Percentiles rank a stretch among this genome's conserved stretches.
Evolutionary conservation across 768 basidiomycete genomes (phyloP).

Genomic region (Rickenella mellea): DNA sequence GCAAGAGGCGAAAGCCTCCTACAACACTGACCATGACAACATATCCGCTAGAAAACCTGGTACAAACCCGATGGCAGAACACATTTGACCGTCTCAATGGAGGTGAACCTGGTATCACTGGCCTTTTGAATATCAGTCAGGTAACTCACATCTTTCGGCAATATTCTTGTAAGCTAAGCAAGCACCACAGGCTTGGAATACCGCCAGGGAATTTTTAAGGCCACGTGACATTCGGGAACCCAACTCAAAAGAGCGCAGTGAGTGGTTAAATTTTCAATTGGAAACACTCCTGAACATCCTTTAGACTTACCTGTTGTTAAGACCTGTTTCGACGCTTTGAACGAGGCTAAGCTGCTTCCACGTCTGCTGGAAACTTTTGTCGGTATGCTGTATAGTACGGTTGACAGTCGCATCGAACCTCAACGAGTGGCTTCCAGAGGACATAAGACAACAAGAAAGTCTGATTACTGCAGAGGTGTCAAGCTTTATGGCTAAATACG

Average conservation of each 20-base stretch:
- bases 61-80: conserved; percentile 53
- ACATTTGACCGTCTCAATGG: conserved; percentile 57
- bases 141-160: conserved; percentile 19
- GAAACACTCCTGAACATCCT: too few species aligned
- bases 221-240: background rate
- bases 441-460: conserved; percentile 48
- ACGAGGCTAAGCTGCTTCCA: conserved; percentile 48
- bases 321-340: conserved; percentile 49
- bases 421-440: conserved; percentile 50
- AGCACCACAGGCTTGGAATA: background rate
- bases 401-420: background rate
- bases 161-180: conserved; percentile 1
- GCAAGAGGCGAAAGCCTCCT: too few species aligned
- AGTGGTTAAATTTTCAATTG: too few species aligned
- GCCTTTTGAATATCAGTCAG: conserved; percentile 55
- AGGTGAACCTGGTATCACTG: conserved; percentile 49
- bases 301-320: conserved; percentile 23
- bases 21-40: background rate
- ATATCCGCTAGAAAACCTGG: background rate
- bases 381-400: conserved; percentile 30
- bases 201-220: background rate
- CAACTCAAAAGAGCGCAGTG: too few species aligned
- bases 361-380: conserved; percentile 63
- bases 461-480: conserved; percentile 54
- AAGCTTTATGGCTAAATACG: conserved; percentile 47